Evolutionary conservation across 2,329 filamentous ascomycete species (phyloP), one percentile per base, ranked within the genome.

Genomic region (Fusarium circinatum): DNA sequence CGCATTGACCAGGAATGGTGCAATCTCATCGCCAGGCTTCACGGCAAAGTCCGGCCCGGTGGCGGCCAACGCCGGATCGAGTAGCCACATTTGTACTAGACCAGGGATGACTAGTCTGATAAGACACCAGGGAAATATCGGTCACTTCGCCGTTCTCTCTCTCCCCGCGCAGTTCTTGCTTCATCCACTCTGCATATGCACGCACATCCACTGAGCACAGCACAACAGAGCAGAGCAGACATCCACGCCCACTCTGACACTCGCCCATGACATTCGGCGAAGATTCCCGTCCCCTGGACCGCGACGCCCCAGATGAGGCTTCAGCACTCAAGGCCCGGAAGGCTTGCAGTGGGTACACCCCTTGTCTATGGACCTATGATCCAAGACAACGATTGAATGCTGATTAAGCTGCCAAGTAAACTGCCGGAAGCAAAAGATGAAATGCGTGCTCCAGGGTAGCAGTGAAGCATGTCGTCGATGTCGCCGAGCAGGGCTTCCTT

Each of bases 381-480:
- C 15, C 26, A 14, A 47, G 30, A 18, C 24, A n/a, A 18, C 9
- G 26, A n/a, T 22, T 14, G 26, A 39, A 38, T 24, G 54, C 62
- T 68, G 49, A 68, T 62, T 54, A 48, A 32, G 51, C 26, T 13
- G 30, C n/a, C 32, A 14, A 68, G 65, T 68, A 13, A 68, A 68
- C 8, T 68, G 63, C 38, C 64, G 65, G 20, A 68, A 68, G 41
- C 65, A 68, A 8, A 68, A 68, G 28, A 68, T 68, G 63, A 68
- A 68, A 68, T 68, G 63, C 17, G 65, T 68, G 18, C 32, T 68
- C 20, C 65, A 68, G 65, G 63, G 63, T 62, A 68, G 38, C 18
- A 68, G 10, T 11, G 65, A 68, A n/a, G 41, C 55, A 5, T 68
- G 65, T 8, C 64, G 65, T n/a, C 65, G 63, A 38, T 68, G 65